Conservation (phyloP, 106 monocot genomes). For the Allium sativum region DNA sequence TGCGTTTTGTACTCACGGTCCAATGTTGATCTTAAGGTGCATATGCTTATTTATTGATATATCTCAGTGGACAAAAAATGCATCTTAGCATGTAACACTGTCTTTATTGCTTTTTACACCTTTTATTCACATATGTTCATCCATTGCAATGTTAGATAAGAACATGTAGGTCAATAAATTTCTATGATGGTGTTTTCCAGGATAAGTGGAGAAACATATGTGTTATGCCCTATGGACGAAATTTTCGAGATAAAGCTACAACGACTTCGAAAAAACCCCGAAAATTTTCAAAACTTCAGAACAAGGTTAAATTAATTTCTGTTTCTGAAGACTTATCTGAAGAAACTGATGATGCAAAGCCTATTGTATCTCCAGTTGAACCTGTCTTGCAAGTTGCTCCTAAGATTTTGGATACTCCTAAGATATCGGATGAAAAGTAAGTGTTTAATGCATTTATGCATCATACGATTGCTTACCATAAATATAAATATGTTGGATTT, state of each 20-base stretch:
- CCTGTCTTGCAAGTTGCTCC: background rate
- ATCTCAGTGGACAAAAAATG: background rate
- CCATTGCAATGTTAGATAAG: background rate
- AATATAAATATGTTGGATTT: no score
- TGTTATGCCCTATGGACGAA: slow-evolving; percentile 55
- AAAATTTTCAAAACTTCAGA: slow-evolving; percentile 10
- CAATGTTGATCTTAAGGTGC: slow-evolving; percentile 93
- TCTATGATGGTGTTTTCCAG: background rate
- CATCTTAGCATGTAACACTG: background rate
- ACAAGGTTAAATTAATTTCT: slow-evolving; percentile 18
- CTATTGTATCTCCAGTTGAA: slow-evolving; percentile 12
- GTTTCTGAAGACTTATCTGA: slow-evolving; percentile 12
- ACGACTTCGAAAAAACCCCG: slow-evolving; percentile 31
- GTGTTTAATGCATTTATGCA: background rate
- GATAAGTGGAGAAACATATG: slow-evolving; percentile 44
- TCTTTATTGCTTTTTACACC: background rate
- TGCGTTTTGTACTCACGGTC: slow-evolving; percentile 42
- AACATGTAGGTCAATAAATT: background rate
- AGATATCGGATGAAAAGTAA: background rate
- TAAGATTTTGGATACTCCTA: background rate
- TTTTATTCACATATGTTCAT: background rate
- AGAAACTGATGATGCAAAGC: slow-evolving; percentile 32
- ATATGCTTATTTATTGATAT: no score
- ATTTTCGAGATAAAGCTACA: slow-evolving; percentile 53
- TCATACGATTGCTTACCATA: no score